Evolutionary conservation across 176 grass and related monocot genomes (phyloP).

Genomic region (Carex scoparia): DNA sequence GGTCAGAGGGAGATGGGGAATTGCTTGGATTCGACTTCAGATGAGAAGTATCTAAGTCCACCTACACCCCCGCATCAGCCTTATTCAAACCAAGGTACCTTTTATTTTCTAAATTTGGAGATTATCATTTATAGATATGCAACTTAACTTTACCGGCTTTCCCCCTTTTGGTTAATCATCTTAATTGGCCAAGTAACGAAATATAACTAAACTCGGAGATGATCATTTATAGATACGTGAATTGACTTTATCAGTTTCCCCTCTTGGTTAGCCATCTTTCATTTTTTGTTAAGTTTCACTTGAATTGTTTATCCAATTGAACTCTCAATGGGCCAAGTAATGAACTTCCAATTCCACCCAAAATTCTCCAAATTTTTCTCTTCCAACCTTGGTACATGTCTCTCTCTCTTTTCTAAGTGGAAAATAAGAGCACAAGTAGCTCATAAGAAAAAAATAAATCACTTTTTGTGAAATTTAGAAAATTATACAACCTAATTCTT

Average conservation of each 20-base stretch:
- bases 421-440: neutral
- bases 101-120: no score
- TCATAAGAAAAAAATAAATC: neutral
- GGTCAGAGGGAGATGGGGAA: conserved; percentile 21
- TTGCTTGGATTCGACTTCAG: conserved; percentile 33
- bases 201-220: neutral
- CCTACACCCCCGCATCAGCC: conserved; percentile 8
- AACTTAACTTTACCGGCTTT: no score
- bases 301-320: neutral
- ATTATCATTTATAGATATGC: no score
- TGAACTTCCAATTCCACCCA: neutral
- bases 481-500: neutral
- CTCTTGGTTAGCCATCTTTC: conserved; percentile 14
- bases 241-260: neutral
- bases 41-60: conserved; percentile 18
- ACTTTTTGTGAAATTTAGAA: neutral
- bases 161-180: no score
- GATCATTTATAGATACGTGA: neutral
- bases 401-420: neutral
- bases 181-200: no score
- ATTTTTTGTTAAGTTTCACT: neutral
- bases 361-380: neutral
- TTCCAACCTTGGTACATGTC: neutral
- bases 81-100: conserved; percentile 24
- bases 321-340: neutral